These are phyloP conservation scores for Cryphonectria nitschkei DNA, from an alignment of 2,329 filamentous ascomycete species.

Conservation along the genomic window DNA sequence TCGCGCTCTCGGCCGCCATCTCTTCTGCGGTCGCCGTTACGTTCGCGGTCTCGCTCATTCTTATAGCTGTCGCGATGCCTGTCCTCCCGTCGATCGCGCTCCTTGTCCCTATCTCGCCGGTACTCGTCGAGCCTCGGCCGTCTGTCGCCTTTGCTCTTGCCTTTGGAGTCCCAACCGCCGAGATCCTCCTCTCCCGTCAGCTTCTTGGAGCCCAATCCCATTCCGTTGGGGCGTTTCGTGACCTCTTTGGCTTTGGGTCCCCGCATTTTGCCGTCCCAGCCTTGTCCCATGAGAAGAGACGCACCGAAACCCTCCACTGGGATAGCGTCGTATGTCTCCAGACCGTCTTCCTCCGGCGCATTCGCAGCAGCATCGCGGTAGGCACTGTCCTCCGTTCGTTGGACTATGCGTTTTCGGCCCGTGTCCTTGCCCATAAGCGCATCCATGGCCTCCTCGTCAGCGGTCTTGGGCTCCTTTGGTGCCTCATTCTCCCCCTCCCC, in stretches of 20 bases:
- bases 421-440: constrained; percentile 64
- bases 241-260: constrained; percentile 65
- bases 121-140: constrained; percentile 56
- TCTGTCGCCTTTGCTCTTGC: constrained; percentile 45
- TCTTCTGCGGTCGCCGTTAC: constrained; percentile 41
- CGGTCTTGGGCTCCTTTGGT: constrained; percentile 32
- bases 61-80: constrained; percentile 50
- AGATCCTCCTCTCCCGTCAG: constrained; percentile 73
- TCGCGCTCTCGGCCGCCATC: constrained; percentile 28
- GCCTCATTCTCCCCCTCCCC: constrained; percentile 29
- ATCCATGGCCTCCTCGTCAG: constrained; percentile 63
- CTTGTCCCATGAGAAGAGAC: constrained; percentile 88
- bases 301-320: constrained; percentile 95
- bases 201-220: constrained; percentile 89
- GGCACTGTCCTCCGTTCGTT: constrained; percentile 65
- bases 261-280: constrained; percentile 77
- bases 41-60: constrained; percentile 49
- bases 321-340: constrained; percentile 85
- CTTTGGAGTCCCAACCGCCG: constrained; percentile 77
- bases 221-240: constrained; percentile 74
- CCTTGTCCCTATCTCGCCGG: constrained; percentile 48
- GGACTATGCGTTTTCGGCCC: constrained; percentile 56
- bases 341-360: constrained; percentile 74
- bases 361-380: constrained; percentile 71
- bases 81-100: constrained; percentile 46